These are phyloP conservation scores for Nigrospora oryzae DNA, from an alignment of 2,329 filamentous ascomycete genomes.

Conservation along the genomic window DNA sequence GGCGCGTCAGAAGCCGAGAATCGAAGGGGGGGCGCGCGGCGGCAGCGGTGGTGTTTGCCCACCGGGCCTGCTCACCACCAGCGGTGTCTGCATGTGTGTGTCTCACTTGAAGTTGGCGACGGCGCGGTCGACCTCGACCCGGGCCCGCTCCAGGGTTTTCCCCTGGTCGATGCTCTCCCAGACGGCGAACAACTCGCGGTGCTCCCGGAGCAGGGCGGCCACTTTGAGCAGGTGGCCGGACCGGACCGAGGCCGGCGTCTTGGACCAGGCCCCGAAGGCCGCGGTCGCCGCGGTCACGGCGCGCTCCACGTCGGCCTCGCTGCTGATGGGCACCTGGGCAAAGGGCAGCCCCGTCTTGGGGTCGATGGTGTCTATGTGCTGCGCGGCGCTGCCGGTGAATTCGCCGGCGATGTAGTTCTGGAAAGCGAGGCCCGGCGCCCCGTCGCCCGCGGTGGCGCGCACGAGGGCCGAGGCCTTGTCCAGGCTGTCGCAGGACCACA, in stretches of 20 bases:
- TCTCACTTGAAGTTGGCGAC: constrained; percentile 23
- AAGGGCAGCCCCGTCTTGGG: constrained; percentile 19
- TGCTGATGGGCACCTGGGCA: constrained; percentile 14
- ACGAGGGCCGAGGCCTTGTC: constrained; percentile 17
- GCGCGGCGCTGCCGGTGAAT: constrained; percentile 1
- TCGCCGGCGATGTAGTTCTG: constrained; percentile 12
- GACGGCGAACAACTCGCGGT: constrained; percentile 21
- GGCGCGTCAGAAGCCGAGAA: too few species aligned
- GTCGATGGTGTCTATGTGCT: constrained; percentile 17
- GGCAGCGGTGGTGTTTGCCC: too few species aligned
- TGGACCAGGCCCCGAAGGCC: constrained; percentile 20
- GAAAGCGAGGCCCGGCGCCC: constrained; percentile 3
- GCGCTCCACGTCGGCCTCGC: constrained; percentile 12
- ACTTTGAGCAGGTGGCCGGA: constrained; percentile 16
- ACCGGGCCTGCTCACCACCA: too few species aligned
- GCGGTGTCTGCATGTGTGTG: too few species aligned
- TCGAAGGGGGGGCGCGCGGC: too few species aligned
- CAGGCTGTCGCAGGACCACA: constrained; percentile 17
- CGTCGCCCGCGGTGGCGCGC: background rate
- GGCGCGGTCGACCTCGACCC: constrained; percentile 22
- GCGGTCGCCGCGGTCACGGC: constrained; percentile 13
- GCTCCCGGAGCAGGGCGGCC: constrained; percentile 16
- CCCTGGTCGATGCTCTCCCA: constrained; percentile 27
- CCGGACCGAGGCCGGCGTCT: constrained; percentile 13
- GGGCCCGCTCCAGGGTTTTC: constrained; percentile 21